These are phyloP conservation scores for Fomitopsis pulvina DNA, from an alignment of 768 basidiomycete genomes.

Conservation along the genomic window DNA sequence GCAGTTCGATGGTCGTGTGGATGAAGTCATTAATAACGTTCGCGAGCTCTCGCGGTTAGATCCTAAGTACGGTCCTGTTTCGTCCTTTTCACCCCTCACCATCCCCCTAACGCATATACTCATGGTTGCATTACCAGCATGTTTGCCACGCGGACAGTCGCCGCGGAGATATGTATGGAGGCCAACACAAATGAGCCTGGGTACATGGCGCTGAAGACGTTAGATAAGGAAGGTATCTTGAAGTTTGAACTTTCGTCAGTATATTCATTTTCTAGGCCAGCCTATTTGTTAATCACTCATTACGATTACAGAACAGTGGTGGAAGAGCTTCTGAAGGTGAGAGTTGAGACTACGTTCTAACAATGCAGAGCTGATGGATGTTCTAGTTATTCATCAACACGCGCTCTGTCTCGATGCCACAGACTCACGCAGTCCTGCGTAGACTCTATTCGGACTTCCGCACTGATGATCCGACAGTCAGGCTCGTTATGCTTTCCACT, in stretches of 20 bases:
- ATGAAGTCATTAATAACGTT: conserved; percentile 65
- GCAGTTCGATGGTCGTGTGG: conserved; percentile 44
- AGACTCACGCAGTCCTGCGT: conserved; percentile 47
- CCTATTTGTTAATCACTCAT: neutral
- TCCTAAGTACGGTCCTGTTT: conserved; percentile 39
- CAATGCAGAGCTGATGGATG: neutral
- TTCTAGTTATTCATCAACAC: conserved; percentile 64
- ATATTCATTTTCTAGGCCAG: neutral
- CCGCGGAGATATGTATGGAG: conserved; percentile 79
- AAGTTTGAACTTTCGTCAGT: conserved; percentile 63
- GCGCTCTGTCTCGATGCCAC: conserved; percentile 49
- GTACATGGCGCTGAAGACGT: conserved; percentile 59
- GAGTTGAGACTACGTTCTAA: neutral
- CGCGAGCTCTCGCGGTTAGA: conserved; percentile 68
- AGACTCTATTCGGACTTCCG: conserved; percentile 65
- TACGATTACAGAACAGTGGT: conserved; percentile 38
- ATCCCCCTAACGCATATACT: conserved; percentile 1
- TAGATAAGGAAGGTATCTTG: conserved; percentile 59
- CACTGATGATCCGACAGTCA: conserved; percentile 49
- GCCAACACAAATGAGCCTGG: conserved; percentile 63
- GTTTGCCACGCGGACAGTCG: conserved; percentile 80
- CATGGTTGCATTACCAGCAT: conserved; percentile 42
- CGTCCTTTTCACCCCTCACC: neutral
- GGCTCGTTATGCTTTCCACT: conserved; percentile 68
- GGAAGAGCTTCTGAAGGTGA: conserved; percentile 63